Evolutionary conservation across 176 grass and related monocot genomes (phyloP).

Genomic region (Panicum miliaceum): DNA sequence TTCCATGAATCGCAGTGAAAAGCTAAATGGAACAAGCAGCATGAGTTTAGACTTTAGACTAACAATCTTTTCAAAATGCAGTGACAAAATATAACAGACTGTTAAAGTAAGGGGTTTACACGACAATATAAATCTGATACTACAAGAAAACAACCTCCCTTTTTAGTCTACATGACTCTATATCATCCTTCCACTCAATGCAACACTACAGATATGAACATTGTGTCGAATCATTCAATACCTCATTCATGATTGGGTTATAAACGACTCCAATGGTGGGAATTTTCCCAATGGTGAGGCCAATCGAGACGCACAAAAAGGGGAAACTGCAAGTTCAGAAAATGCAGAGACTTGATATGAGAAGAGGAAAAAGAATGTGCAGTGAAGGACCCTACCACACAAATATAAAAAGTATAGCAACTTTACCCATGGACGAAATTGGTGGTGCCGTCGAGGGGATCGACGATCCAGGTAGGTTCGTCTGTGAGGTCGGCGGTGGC

Average conservation of each 20-base stretch:
- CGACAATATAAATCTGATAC: not conserved
- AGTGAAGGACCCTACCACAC: not conserved
- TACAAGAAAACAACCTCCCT: not conserved
- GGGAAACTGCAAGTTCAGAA: slow-evolving; percentile 68
- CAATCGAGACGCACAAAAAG: slow-evolving; percentile 95
- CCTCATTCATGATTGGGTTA: slow-evolving; percentile 95
- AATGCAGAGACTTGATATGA: slow-evolving; percentile 5
- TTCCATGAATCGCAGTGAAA: slow-evolving; percentile 79
- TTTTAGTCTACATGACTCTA: not conserved
- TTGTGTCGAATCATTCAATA: slow-evolving; percentile 32
- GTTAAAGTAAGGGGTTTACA: slow-evolving; percentile 1
- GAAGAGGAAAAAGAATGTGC: slow-evolving; percentile 4
- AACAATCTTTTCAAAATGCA: not conserved
- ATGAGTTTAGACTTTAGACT: slow-evolving; percentile 36
- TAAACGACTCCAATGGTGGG: slow-evolving; percentile 86
- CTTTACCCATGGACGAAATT: slow-evolving; percentile 98
- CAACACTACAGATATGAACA: slow-evolving; percentile 22
- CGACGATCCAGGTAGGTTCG: slow-evolving; percentile 92
- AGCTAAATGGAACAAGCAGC: slow-evolving; percentile 53
- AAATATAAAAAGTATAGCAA: not conserved
- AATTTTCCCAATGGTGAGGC: slow-evolving; percentile 82
- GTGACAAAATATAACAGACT: slow-evolving; percentile 18
- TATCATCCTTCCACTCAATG: not conserved
- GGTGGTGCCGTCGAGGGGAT: slow-evolving; percentile 95
- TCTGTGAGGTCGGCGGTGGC: slow-evolving; percentile 78